Evolutionary conservation across 106 monocot genomes (phyloP).

Genomic region (Acanthochlamys bracteata): DNA sequence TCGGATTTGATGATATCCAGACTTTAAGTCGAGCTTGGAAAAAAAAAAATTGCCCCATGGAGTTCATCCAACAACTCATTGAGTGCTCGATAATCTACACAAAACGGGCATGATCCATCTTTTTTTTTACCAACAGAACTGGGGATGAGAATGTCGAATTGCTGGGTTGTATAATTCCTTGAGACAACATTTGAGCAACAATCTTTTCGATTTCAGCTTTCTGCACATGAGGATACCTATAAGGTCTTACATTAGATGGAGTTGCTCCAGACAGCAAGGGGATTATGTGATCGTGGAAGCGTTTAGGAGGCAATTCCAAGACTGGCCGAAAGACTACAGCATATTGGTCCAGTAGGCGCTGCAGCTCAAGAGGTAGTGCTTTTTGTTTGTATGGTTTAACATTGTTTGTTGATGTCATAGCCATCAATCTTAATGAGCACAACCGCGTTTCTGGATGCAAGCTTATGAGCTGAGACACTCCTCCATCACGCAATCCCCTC

Average conservation of each 20-base stretch:
- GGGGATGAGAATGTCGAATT: no score
- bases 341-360: background rate
- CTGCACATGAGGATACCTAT: background rate
- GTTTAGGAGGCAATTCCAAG: no score
- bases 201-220: background rate
- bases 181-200: background rate
- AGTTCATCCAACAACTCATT: no score
- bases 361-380: background rate
- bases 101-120: no score
- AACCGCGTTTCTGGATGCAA: background rate
- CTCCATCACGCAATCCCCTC: background rate
- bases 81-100: no score
- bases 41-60: no score
- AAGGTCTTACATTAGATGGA: background rate
- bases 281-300: no score
- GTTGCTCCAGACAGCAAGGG: background rate
- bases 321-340: background rate
- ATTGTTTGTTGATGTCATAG: background rate
- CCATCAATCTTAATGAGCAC: background rate
- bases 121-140: no score
- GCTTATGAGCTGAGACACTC: background rate
- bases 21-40: no score
- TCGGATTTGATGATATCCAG: no score
- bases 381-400: background rate
- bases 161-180: no score